phyloP scores from a whole-genome alignment of 345 rosid species.

The Dimocarpus longan region DNA sequence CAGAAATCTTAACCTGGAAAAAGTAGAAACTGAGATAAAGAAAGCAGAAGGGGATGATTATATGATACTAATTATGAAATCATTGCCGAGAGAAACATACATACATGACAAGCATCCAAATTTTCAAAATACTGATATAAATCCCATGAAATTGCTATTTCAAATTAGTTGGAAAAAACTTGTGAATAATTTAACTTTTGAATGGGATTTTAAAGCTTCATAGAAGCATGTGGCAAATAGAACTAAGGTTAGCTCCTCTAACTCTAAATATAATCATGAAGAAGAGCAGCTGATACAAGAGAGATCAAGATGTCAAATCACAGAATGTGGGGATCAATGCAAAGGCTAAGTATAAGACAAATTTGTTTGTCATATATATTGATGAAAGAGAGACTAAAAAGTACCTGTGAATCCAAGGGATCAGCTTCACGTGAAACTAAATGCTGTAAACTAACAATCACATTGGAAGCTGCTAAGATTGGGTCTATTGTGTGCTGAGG shows the following conservation, averaged over 20 bases:
- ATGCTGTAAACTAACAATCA: slow-evolving; percentile 78
- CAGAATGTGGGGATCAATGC: no score
- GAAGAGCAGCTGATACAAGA: background rate
- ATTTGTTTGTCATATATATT: background rate
- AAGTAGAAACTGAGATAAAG: background rate
- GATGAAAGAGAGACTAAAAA: background rate
- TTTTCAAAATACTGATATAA: background rate
- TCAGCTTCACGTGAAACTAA: slow-evolving; percentile 88
- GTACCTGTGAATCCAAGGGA: slow-evolving; percentile 87
- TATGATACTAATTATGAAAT: background rate
- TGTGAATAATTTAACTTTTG: background rate
- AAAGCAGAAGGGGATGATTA: background rate
- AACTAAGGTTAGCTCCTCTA: background rate
- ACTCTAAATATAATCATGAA: background rate
- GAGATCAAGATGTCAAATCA: background rate
- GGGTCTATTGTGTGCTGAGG: slow-evolving; percentile 82
- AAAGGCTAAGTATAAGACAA: no score
- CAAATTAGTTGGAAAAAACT: background rate
- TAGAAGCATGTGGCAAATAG: background rate
- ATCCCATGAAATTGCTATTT: background rate
- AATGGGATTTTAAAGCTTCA: background rate
- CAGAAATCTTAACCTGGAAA: no score
- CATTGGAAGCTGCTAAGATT: slow-evolving; percentile 79
- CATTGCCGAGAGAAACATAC: background rate
- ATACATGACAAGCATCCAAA: background rate